Evolutionary conservation across 331 rosid species (phyloP).

Genomic region (Ulmus americana): DNA sequence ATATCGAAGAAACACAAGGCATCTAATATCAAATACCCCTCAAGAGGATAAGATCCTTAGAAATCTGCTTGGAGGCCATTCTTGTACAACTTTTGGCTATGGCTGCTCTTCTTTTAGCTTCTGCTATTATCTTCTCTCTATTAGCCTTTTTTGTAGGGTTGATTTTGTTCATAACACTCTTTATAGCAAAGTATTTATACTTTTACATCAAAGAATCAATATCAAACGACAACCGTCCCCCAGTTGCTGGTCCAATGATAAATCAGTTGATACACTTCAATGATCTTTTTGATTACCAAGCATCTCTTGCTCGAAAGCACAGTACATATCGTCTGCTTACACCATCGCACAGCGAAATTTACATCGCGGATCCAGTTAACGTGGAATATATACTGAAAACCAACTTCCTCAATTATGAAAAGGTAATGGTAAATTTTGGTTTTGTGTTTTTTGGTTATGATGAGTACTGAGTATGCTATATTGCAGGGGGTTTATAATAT

Average conservation of each 20-base stretch:
- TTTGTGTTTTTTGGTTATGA: too few species aligned
- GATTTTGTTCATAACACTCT: too few species aligned
- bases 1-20: not conserved
- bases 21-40: not conserved
- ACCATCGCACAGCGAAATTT: constrained; percentile 5
- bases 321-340: constrained; percentile 11
- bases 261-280: not conserved
- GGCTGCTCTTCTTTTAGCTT: constrained; percentile 3
- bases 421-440: not conserved
- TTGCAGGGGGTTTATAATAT: constrained; percentile 8
- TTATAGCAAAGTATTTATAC: not conserved
- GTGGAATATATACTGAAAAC: constrained; percentile 13
- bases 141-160: not conserved
- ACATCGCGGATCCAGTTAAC: constrained; percentile 13
- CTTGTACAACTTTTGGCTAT: not conserved
- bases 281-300: constrained; percentile 2
- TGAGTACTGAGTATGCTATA: not conserved
- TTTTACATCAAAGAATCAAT: constrained; percentile 2
- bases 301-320: constrained; percentile 12
- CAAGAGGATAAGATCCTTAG: not conserved
- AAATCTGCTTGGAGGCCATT: not conserved
- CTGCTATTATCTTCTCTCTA: not conserved
- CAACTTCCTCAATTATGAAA: constrained; percentile 13
- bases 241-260: constrained; percentile 4
- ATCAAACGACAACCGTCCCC: constrained; percentile 1